These are phyloP conservation scores for Mediolabrus comicus DNA, from an alignment of 108 stramenopile species.

Conservation along the genomic window DNA sequence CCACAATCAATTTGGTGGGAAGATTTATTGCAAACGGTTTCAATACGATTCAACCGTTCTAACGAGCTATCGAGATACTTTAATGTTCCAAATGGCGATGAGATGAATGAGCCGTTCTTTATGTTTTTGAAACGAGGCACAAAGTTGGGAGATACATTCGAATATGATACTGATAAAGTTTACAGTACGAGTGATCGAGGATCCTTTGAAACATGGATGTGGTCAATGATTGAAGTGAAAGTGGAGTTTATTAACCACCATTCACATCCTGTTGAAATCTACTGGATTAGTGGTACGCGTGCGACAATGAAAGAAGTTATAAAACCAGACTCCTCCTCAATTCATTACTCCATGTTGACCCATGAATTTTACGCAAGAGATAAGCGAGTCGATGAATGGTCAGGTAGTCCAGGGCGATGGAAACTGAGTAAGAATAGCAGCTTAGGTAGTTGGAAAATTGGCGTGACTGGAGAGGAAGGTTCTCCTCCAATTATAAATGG, in stretches of 20 bases:
- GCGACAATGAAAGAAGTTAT: slow-evolving; percentile 31
- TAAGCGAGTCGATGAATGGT: slow-evolving; percentile 45
- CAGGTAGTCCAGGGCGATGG: slow-evolving; percentile 45
- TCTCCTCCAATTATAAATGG: slow-evolving; percentile 14
- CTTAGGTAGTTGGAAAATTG: slow-evolving; percentile 47
- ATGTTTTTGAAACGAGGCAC: slow-evolving; percentile 56
- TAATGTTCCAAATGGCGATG: slow-evolving; percentile 42
- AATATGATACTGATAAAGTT: neutral
- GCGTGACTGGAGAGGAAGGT: slow-evolving; percentile 2
- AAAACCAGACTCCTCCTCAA: slow-evolving; percentile 1
- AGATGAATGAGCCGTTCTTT: slow-evolving; percentile 41
- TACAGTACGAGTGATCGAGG: slow-evolving; percentile 20
- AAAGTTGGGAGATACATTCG: slow-evolving; percentile 4
- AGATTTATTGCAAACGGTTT: slow-evolving; percentile 60
- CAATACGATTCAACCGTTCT: slow-evolving; percentile 54
- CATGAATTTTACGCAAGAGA: slow-evolving; percentile 68
- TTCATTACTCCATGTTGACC: slow-evolving; percentile 35
- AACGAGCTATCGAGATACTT: slow-evolving; percentile 54
- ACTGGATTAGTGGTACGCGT: slow-evolving; percentile 50
- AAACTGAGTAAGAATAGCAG: slow-evolving; percentile 34
- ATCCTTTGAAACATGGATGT: slow-evolving; percentile 55
- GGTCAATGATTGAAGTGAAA: slow-evolving; percentile 47
- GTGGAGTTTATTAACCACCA: slow-evolving; percentile 58
- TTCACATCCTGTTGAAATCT: slow-evolving; percentile 60
- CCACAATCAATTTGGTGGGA: slow-evolving; percentile 73